phyloP scores from a whole-genome alignment of 345 rosid species.

The Arabis hirsuta region DNA sequence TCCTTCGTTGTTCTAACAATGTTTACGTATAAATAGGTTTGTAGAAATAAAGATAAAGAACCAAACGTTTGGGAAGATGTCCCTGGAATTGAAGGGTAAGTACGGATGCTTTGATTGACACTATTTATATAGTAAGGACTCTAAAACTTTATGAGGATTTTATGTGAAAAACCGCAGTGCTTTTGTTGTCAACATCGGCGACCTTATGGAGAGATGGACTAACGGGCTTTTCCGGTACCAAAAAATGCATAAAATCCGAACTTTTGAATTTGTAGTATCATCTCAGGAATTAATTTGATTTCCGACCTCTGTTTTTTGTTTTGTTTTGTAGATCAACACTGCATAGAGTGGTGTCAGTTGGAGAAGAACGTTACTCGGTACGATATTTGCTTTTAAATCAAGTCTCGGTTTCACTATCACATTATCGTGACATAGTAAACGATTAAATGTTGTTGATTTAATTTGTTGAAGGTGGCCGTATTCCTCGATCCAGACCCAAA shows the following conservation, averaged over 20 bases:
- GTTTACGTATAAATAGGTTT: slow-evolving; percentile 50
- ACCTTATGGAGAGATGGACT: slow-evolving; percentile 94
- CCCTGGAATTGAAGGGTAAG: slow-evolving; percentile 66
- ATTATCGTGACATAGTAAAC: neutral
- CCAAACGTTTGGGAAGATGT: slow-evolving; percentile 77
- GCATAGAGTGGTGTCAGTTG: slow-evolving; percentile 77
- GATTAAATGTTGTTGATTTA: too few species aligned
- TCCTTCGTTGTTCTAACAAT: slow-evolving; percentile 5
- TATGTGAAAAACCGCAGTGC: slow-evolving; percentile 52
- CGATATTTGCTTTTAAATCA: neutral
- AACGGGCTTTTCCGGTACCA: slow-evolving; percentile 71
- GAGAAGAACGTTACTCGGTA: slow-evolving; percentile 87
- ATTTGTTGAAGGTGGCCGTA: too few species aligned
- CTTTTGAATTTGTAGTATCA: neutral
- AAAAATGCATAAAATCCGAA: neutral
- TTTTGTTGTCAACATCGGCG: slow-evolving; percentile 76
- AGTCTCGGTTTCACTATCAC: neutral
- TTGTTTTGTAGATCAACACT: slow-evolving; percentile 62
- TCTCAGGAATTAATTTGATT: neutral
- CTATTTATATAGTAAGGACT: neutral
- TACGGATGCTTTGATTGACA: neutral
- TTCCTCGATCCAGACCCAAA: too few species aligned
- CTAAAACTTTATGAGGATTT: neutral
- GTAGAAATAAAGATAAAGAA: slow-evolving; percentile 64
- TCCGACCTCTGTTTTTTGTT: neutral